phyloP scores from a whole-genome alignment of 768 basidiomycete genomes.

The Russula virescens region DNA sequence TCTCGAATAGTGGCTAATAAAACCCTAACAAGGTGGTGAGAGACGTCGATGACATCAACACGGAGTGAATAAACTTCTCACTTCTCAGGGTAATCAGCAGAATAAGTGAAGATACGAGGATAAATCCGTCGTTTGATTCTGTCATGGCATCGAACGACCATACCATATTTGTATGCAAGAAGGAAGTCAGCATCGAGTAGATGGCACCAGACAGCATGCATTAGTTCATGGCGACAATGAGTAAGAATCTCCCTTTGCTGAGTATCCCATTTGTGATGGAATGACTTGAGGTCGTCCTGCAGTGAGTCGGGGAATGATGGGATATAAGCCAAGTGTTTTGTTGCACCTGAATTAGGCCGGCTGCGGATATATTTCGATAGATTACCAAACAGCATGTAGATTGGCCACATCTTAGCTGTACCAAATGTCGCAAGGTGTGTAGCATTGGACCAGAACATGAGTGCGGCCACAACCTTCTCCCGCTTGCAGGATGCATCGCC shows the following conservation, averaged over 20 bases:
- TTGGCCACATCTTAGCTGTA: too few species aligned
- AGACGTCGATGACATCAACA: too few species aligned
- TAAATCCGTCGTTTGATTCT: constrained; percentile 27
- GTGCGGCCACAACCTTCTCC: too few species aligned
- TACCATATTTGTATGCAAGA: constrained; percentile 28
- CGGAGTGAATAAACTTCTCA: constrained; percentile 4
- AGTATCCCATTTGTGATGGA: too few species aligned
- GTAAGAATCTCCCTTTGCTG: constrained; percentile 23
- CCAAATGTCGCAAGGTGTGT: too few species aligned
- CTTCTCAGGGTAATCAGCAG: constrained; percentile 37
- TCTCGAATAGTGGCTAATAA: too few species aligned
- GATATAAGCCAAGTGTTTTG: not conserved
- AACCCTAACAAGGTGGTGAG: too few species aligned
- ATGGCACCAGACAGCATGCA: constrained; percentile 29
- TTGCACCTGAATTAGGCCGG: constrained; percentile 16
- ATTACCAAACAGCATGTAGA: not conserved
- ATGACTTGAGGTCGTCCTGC: constrained; percentile 23
- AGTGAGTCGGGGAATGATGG: constrained; percentile 31
- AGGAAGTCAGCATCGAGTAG: constrained; percentile 27
- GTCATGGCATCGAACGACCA: constrained; percentile 28
- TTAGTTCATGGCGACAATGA: constrained; percentile 32
- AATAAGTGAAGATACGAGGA: constrained; percentile 29
- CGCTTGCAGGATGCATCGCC: too few species aligned
- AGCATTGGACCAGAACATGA: too few species aligned
- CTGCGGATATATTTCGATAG: constrained; percentile 25